Percentiles rank a stretch among this genome's conserved stretches.
These are phyloP conservation scores for Picochlorum sp. DNA, from an alignment of 139 green algal species.

Conservation along the genomic window DNA sequence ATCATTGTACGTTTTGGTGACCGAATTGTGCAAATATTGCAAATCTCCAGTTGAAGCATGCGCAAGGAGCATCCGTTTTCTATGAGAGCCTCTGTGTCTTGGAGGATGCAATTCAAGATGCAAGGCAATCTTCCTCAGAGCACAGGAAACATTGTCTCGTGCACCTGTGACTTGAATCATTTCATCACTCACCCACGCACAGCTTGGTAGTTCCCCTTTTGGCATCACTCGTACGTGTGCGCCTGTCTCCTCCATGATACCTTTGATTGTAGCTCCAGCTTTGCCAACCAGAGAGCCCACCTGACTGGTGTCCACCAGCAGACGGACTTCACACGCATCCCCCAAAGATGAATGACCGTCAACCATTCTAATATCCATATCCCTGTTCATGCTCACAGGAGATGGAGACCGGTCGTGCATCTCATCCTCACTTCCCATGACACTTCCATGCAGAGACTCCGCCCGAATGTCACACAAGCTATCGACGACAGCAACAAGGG, in stretches of 20 bases:
- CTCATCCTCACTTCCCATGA: slow-evolving; percentile 1
- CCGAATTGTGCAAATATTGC: slow-evolving; percentile 1
- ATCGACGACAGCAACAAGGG: slow-evolving; percentile 9
- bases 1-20: slow-evolving; percentile 1
- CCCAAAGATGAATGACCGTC: neutral
- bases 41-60: slow-evolving; percentile 11
- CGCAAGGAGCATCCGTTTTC: neutral
- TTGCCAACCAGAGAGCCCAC: slow-evolving; percentile 23
- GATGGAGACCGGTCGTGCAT: neutral
- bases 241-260: neutral
- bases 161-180: slow-evolving; percentile 17
- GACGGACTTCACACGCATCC: neutral
- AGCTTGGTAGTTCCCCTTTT: slow-evolving; percentile 20
- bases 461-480: slow-evolving; percentile 4
- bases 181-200: slow-evolving; percentile 27
- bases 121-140: slow-evolving; percentile 19
- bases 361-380: neutral
- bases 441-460: neutral
- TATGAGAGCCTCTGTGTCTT: neutral
- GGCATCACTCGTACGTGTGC: slow-evolving; percentile 16
- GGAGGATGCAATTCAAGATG: slow-evolving; percentile 21
- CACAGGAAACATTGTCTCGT: neutral
- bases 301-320: slow-evolving; percentile 12
- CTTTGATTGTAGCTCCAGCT: slow-evolving; percentile 18
- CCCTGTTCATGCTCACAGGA: neutral